Conservation (phyloP, 495 filamentous ascomycete genomes). For the Aspergillus panamensis region DNA sequence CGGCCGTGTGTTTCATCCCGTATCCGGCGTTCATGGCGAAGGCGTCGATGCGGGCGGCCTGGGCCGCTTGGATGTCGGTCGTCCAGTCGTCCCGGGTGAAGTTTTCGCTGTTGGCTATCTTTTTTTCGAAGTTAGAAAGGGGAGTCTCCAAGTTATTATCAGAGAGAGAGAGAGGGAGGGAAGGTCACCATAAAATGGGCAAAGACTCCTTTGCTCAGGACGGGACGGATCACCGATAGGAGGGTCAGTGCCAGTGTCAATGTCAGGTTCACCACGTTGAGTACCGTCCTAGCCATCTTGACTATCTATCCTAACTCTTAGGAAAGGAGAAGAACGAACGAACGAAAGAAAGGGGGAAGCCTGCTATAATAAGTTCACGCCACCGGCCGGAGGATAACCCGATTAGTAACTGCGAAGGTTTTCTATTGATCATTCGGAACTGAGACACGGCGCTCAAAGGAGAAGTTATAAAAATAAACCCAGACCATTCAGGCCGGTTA, state of each 20-base stretch:
- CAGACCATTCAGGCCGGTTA: too few relatives aligned
- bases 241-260: not conserved
- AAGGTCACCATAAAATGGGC: constrained; percentile 13
- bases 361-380: not conserved
- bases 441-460: too few relatives aligned
- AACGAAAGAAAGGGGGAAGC: not conserved
- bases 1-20: constrained; percentile 40
- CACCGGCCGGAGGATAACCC: constrained; percentile 1
- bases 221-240: not conserved
- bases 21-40: constrained; percentile 70
- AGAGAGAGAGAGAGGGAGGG: not conserved
- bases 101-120: constrained; percentile 24
- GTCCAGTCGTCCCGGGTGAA: constrained; percentile 48
- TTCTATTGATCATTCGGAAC: not conserved
- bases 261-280: not conserved
- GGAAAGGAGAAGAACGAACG: not conserved
- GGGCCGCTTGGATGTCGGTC: constrained; percentile 57
- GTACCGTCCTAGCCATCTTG: not conserved
- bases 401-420: not conserved
- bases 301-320: not conserved
- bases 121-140: too few relatives aligned
- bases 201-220: constrained; percentile 6
- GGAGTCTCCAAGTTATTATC: too few relatives aligned
- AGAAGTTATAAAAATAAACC: not conserved
- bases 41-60: constrained; percentile 63